Percentiles rank a stretch among this genome's conserved stretches.
Evolutionary conservation across 352 stramenopile genomes (phyloP).

Genomic region (Phytophthora sp.): DNA sequence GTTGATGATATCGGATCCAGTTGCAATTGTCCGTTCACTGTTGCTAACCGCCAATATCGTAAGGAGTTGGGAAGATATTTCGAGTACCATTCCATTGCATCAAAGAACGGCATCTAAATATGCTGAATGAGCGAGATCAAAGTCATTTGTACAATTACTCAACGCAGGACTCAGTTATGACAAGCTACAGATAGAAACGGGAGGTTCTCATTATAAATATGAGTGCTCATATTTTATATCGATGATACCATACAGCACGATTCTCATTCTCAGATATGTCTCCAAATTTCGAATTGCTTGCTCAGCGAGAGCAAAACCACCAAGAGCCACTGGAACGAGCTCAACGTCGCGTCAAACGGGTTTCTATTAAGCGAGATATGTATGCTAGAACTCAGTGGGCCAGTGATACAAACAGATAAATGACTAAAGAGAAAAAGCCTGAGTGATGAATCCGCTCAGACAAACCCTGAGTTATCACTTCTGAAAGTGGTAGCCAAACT

Average conservation of each 20-base stretch:
- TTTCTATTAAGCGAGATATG: conserved; percentile 15
- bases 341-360: conserved; percentile 18
- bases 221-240: too few species aligned
- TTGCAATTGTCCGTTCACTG: conserved; percentile 7
- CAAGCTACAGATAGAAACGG: too few species aligned
- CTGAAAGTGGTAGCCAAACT: conserved; percentile 5
- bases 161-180: conserved; percentile 16
- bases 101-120: conserved; percentile 2
- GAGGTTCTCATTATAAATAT: too few species aligned
- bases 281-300: too few species aligned
- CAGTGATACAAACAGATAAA: conserved; percentile 13
- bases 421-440: background rate
- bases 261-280: too few species aligned
- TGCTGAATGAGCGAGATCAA: conserved; percentile 12
- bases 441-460: background rate
- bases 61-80: conserved; percentile 11
- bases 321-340: too few species aligned
- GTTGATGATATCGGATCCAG: too few species aligned
- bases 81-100: conserved; percentile 9
- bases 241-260: too few species aligned
- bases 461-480: too few species aligned
- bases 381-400: conserved; percentile 29
- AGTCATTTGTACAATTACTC: conserved; percentile 8
- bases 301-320: too few species aligned
- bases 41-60: conserved; percentile 4